Percentiles rank a stretch among this genome's conserved stretches.
These are phyloP conservation scores for Periconia sp. DNA, from an alignment of 2,329 filamentous ascomycete species.

Conservation along the genomic window DNA sequence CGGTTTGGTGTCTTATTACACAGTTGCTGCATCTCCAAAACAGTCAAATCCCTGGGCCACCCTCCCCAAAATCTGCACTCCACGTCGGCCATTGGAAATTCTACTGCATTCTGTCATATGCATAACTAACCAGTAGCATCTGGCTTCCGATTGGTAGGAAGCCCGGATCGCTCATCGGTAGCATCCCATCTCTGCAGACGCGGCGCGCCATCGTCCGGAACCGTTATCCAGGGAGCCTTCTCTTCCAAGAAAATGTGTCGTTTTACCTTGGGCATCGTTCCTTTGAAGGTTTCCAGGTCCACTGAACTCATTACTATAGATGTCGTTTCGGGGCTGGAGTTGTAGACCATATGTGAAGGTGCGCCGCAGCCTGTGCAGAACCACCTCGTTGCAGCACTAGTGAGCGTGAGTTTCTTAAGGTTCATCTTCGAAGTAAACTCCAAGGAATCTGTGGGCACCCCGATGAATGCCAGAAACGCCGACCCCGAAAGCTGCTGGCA, in stretches of 20 bases:
- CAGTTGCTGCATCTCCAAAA: too few species aligned
- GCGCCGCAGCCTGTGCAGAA: conserved; percentile 52
- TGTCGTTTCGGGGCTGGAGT: conserved; percentile 33
- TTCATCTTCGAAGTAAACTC: conserved; percentile 34
- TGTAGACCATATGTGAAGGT: conserved; percentile 49
- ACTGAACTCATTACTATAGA: conserved; percentile 46
- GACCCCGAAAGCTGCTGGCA: conserved; percentile 54
- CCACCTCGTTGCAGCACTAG: conserved; percentile 45
- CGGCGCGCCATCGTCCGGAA: conserved; percentile 32
- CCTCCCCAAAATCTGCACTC: neutral
- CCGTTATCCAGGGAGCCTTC: conserved; percentile 33
- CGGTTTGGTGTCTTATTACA: too few species aligned
- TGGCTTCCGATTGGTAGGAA: neutral
- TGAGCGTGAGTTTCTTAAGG: conserved; percentile 39
- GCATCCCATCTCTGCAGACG: conserved; percentile 13
- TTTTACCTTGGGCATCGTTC: conserved; percentile 28
- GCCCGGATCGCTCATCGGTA: too few species aligned
- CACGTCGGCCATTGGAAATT: neutral
- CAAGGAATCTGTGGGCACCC: conserved; percentile 39
- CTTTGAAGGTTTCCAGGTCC: conserved; percentile 43
- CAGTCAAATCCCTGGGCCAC: too few species aligned
- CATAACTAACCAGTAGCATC: neutral
- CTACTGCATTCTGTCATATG: neutral
- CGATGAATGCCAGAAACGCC: conserved; percentile 48
- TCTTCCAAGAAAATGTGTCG: conserved; percentile 51